A percentile compares a stretch with the other conserved stretches of the same genome.
Evolutionary conservation across 2,329 filamentous ascomycete genomes (phyloP).

Genomic region (Fusarium domesticum): DNA sequence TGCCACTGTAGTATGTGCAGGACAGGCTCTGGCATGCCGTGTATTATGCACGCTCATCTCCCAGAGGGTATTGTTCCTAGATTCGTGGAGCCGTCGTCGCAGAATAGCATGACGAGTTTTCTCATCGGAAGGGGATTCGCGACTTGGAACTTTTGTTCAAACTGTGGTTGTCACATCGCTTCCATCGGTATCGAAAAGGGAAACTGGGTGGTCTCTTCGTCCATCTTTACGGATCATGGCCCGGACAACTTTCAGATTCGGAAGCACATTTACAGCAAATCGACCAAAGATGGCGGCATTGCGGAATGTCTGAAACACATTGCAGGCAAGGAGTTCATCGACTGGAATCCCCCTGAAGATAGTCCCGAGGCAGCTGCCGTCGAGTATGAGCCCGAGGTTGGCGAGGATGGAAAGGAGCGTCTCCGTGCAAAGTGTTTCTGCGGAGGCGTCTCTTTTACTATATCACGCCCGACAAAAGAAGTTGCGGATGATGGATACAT

Average conservation of each 20-base stretch:
- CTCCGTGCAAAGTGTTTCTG: slow-evolving; percentile 46
- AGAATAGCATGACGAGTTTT: slow-evolving; percentile 38
- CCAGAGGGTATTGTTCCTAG: slow-evolving; percentile 34
- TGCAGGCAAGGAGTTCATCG: slow-evolving; percentile 28
- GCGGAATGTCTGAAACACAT: slow-evolving; percentile 36
- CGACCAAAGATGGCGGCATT: slow-evolving; percentile 38
- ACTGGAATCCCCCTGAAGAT: slow-evolving; percentile 37
- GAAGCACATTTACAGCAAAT: slow-evolving; percentile 37
- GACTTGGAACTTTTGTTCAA: slow-evolving; percentile 44
- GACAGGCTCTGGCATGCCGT: slow-evolving; percentile 40
- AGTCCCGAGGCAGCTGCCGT: slow-evolving; percentile 27
- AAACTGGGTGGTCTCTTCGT: slow-evolving; percentile 40
- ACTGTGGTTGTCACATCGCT: slow-evolving; percentile 46
- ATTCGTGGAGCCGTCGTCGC: slow-evolving; percentile 41
- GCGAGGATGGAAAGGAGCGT: slow-evolving; percentile 36
- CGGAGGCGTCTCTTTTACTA: slow-evolving; percentile 46
- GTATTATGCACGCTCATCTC: slow-evolving; percentile 41
- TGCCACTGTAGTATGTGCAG: slow-evolving; percentile 48
- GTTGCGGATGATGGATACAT: slow-evolving; percentile 32
- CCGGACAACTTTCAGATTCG: slow-evolving; percentile 35
- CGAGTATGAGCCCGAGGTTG: slow-evolving; percentile 31
- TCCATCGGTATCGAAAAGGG: slow-evolving; percentile 32
- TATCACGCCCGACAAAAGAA: slow-evolving; percentile 38
- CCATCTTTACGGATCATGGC: slow-evolving; percentile 40
- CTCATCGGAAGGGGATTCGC: slow-evolving; percentile 27